Evolutionary conservation across 2,329 filamentous ascomycete genomes (phyloP), one percentile per base, ranked within the genome.

Genomic region (Botrytis paeoniae): DNA sequence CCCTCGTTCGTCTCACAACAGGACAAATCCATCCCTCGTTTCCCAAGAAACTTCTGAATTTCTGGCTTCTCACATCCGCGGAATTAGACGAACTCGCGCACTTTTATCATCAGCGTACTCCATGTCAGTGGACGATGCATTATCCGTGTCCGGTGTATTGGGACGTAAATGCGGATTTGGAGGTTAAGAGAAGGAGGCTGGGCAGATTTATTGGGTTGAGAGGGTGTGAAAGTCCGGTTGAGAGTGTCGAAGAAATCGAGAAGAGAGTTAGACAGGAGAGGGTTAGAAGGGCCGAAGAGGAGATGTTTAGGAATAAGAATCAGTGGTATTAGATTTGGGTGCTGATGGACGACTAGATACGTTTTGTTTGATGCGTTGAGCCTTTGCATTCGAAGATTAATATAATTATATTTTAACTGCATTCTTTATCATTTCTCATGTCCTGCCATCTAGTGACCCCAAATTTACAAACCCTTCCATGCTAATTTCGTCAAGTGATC

Each of bases 401-500:
- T 25, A 69, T 69, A 25, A 43, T 41, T 54, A 59, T 32, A 66
- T 66, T 37, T 22, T 37, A n/a, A 29, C 25, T 60, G 41, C 22
- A 41, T 37, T 10, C 32, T 35, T 12, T n/a, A 20, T 41, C 10
- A 29, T 35, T 59, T 59, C 37, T 54, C 61, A 8, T 71, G 37
- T 8, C 37, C 35, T 29, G n/a, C 29, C 18, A 29, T 6, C 37
- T 20, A 41, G 32, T 68, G n/a, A 35, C 3, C 25, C 37, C 51
- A 35, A 39, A 16, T 72, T 82, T 79, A 89, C 75, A 96, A 84
- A 78, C 95, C 96, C 81, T 92, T 94, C 89, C 91, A 93, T 69
- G 86, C 84, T 51, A 94, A 86, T 85, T 98, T 98, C 57, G 93
- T 91, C 77, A 98, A 85, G 83, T 98, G 95, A 81, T 98, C 96